Evolutionary conservation across 176 grass and related monocot species (phyloP).

Genomic region (Typha latifolia): DNA sequence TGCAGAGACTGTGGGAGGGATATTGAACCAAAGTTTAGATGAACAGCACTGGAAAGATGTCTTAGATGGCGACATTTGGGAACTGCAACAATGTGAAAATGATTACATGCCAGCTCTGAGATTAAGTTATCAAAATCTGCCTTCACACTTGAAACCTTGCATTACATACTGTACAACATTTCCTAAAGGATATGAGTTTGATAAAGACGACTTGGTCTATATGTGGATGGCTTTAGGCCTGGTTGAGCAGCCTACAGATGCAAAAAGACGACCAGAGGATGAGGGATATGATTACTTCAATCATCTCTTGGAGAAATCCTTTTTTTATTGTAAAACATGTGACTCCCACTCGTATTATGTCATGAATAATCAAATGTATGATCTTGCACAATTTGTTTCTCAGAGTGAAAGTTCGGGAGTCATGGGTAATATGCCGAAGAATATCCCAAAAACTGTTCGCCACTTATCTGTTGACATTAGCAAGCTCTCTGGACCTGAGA

Average conservation of each 20-base stretch:
- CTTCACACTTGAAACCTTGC: conserved; percentile 11
- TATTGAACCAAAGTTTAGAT: neutral
- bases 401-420: conserved; percentile 27
- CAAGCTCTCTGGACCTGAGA: neutral
- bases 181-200: conserved; percentile 18
- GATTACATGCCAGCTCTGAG: conserved; percentile 13
- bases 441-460: conserved; percentile 4
- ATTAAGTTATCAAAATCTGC: conserved; percentile 23
- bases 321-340: neutral
- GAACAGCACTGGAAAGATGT: conserved; percentile 13
- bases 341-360: neutral
- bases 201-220: conserved; percentile 15
- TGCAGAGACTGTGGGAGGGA: conserved; percentile 15
- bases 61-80: neutral
- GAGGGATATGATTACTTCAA: neutral
- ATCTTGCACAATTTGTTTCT: conserved; percentile 25
- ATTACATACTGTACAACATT: conserved; percentile 33
- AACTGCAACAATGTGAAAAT: neutral
- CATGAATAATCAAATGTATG: conserved; percentile 36
- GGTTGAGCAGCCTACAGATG: neutral
- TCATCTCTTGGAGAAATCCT: conserved; percentile 16
- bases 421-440: neutral
- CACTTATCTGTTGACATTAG: conserved; percentile 22
- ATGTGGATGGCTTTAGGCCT: conserved; percentile 15
- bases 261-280: neutral